phyloP scores from a whole-genome alignment of 306 rosid species.

The Calophaca sinica region DNA sequence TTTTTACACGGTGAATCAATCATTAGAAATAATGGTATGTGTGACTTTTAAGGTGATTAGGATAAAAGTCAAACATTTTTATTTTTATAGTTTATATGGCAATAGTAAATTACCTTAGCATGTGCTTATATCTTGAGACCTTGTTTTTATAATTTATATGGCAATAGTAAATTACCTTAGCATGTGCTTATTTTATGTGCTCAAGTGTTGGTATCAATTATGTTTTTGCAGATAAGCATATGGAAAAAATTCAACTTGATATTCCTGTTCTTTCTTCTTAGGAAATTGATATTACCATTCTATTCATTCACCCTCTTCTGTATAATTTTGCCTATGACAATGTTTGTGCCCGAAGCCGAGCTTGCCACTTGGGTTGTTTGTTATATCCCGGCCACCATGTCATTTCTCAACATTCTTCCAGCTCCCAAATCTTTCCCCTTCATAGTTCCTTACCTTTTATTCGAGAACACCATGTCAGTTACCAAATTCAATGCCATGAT shows the following conservation, averaged over 20 bases:
- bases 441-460: constrained; percentile 93
- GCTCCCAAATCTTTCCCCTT: constrained; percentile 93
- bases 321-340: constrained; percentile 93
- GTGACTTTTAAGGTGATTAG: no score
- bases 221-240: constrained; percentile 74
- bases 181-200: neutral
- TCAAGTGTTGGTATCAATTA: constrained; percentile 15
- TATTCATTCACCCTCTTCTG: constrained; percentile 92
- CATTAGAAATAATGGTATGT: no score
- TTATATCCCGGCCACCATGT: constrained; percentile 87
- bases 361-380: constrained; percentile 92
- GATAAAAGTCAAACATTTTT: no score
- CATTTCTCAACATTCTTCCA: constrained; percentile 90
- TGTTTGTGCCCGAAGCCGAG: constrained; percentile 89
- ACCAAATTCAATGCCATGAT: constrained; percentile 96
- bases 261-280: constrained; percentile 87
- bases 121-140: neutral
- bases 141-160: no score
- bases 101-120: neutral
- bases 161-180: neutral
- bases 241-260: constrained; percentile 92
- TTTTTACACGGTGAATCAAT: no score
- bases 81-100: no score
- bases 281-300: constrained; percentile 86
- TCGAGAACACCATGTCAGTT: constrained; percentile 94